These are phyloP conservation scores for Beauveria medogensis DNA, from an alignment of 2,329 filamentous ascomycete species.

Conservation along the genomic window DNA sequence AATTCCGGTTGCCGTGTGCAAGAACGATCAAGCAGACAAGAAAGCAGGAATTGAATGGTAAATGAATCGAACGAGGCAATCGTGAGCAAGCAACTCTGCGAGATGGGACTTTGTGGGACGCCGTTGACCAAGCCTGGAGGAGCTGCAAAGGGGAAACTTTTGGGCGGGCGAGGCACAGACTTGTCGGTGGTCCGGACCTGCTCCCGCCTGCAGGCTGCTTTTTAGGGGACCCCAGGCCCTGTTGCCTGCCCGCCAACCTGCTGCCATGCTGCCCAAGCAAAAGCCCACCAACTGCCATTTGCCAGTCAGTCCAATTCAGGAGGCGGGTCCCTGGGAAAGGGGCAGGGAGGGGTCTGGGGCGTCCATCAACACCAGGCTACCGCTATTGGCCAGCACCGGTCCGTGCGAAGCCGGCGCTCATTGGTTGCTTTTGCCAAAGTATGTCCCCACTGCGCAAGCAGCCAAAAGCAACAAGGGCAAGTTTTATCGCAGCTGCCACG, in stretches of 20 bases:
- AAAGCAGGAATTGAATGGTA: not conserved
- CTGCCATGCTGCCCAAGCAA: not conserved
- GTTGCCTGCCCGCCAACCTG: not conserved
- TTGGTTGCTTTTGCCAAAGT: not conserved
- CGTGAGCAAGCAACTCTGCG: constrained; percentile 9
- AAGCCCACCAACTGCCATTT: not conserved
- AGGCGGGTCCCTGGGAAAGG: constrained; percentile 10
- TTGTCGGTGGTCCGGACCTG: not conserved
- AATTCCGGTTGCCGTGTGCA: not conserved
- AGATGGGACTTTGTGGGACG: constrained; percentile 12
- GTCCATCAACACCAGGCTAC: not conserved
- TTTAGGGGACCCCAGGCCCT: not conserved
- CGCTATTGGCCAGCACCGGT: constrained; percentile 9
- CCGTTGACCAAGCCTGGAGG: constrained; percentile 10
- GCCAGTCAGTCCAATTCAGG: constrained; percentile 2
- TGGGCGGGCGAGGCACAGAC: constrained; percentile 10
- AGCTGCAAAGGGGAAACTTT: constrained; percentile 12
- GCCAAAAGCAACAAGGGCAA: constrained; percentile 10
- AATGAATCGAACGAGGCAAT: constrained; percentile 6
- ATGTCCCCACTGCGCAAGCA: not conserved
- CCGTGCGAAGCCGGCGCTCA: constrained; percentile 6
- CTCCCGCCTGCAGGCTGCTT: not conserved
- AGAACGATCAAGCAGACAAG: constrained; percentile 9
- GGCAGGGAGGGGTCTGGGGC: constrained; percentile 4
- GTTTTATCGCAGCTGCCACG: constrained; percentile 1